Evolutionary conservation across 1,284 basidiomycete genomes (phyloP), one percentile per base, ranked within the genome.

Genomic region (Moesziomyces aphidis): DNA sequence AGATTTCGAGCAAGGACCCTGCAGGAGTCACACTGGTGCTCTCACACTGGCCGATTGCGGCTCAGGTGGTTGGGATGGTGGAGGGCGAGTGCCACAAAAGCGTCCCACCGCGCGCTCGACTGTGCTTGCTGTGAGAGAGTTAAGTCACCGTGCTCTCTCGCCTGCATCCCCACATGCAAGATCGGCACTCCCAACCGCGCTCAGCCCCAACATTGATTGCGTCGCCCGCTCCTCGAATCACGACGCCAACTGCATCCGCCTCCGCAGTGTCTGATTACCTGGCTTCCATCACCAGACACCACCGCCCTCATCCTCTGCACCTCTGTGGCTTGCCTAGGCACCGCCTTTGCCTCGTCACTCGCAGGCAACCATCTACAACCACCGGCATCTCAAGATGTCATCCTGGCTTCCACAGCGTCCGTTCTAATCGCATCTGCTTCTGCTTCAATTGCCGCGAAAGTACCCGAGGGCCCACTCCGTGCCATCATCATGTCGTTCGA

Each of bases 1-100:
- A 9, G 31, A 34, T 34, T 34, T 34, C 4, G 31, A 34, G 31
- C 43, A 19, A 55, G 60, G 60, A 62, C 53, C 60, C 53, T 62
- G 60, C 54, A 62, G 53, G 31, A 34, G 31, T 34, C 31, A 34
- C 10, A 34, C 8, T 11, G 31, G 2, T 8, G 5, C 26, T 28
- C 26, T 28, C 10, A 13, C 31, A 34, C 31, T 34, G 31, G 6
- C 31, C 31, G 31, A 13, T 34, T 13, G 9, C 13, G 10, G 31
- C 31, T 34, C 31, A 13, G 13, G 31, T 34, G 31, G 11, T 34
- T 34, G 11, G 31, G 39, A 42, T 42, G 39, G 39, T 42, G 39
- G 39, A 42, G 39, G 39, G 19, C 31, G 31, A 34, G 31, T 34
- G 31, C 10, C 31, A 34, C 31, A 13, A 34, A 13, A 34, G 31